phyloP scores from a whole-genome alignment of 192 early-diverging fungal genomes.

The Entomortierella lignicola region DNA sequence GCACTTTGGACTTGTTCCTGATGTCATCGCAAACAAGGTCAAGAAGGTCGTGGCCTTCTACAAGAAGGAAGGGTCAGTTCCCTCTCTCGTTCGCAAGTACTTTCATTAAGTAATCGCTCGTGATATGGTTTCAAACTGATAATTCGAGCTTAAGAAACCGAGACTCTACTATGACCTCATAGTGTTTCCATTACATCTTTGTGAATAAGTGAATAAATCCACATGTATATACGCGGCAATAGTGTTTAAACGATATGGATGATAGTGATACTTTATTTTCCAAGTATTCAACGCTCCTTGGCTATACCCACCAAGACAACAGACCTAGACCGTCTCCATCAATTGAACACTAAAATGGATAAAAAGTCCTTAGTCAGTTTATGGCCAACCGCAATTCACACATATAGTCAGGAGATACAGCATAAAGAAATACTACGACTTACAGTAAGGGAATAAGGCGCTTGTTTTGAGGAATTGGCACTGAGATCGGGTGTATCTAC shows the following conservation, averaged over 20 bases:
- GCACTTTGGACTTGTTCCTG: slow-evolving; percentile 85
- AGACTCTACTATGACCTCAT: no score
- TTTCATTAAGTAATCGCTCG: slow-evolving; percentile 26
- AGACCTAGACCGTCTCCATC: slow-evolving; percentile 76
- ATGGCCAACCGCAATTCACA: no score
- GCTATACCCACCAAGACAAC: slow-evolving; percentile 77
- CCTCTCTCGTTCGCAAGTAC: slow-evolving; percentile 52
- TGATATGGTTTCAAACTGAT: no score
- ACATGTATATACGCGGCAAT: no score
- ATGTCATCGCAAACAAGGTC: slow-evolving; percentile 79
- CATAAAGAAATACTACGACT: neutral
- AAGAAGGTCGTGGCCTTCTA: slow-evolving; percentile 83
- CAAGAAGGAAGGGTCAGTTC: slow-evolving; percentile 64
- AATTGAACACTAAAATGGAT: slow-evolving; percentile 69
- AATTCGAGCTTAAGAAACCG: no score
- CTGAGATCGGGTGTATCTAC: slow-evolving; percentile 57
- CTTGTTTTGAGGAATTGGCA: slow-evolving; percentile 62
- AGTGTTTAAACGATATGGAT: no score
- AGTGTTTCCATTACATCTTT: no score
- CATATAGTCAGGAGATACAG: neutral
- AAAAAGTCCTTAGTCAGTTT: neutral
- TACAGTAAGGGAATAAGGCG: slow-evolving; percentile 67
- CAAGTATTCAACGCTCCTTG: neutral
- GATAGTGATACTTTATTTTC: neutral
- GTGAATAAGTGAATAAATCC: no score